Evolutionary conservation across 2,329 filamentous ascomycete genomes (phyloP).

Genomic region (Chrysosporium keratinophilum): DNA sequence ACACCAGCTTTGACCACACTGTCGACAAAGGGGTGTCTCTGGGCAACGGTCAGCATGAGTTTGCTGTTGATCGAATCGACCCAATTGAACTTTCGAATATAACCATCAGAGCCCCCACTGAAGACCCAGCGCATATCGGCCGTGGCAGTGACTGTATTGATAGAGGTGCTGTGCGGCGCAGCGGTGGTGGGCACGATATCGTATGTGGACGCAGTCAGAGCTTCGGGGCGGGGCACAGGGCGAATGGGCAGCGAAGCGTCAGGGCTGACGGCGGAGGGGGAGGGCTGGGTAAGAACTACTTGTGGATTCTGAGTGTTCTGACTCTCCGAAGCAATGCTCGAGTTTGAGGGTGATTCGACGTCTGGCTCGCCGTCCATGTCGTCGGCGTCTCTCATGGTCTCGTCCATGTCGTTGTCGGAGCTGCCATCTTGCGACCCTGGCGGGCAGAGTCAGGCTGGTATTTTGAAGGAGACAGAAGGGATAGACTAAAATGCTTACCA

Average conservation of each 20-base stretch:
- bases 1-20: constrained; percentile 93
- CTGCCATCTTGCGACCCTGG: constrained; percentile 41
- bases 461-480: not conserved
- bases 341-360: constrained; percentile 29
- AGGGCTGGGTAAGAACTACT: constrained; percentile 41
- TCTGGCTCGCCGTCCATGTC: constrained; percentile 26
- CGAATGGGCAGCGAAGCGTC: constrained; percentile 33
- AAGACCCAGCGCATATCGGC: constrained; percentile 93
- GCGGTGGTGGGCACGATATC: constrained; percentile 97
- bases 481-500: constrained; percentile 21
- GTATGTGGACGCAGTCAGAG: constrained; percentile 68
- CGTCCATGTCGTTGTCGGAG: constrained; percentile 41
- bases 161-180: constrained; percentile 86
- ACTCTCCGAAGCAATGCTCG: constrained; percentile 29
- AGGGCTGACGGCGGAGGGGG: constrained; percentile 29
- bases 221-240: constrained; percentile 62
- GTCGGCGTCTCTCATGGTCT: constrained; percentile 35
- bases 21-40: constrained; percentile 93
- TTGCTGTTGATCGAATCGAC: constrained; percentile 92
- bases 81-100: constrained; percentile 94
- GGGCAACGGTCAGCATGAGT: constrained; percentile 82
- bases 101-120: constrained; percentile 86
- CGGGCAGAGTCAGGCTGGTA: not conserved
- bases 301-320: constrained; percentile 35
- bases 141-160: constrained; percentile 85